Evolutionary conservation across 257 asterid species (phyloP), one percentile per base, ranked within the genome.

Genomic region (Petunia axillaris): DNA sequence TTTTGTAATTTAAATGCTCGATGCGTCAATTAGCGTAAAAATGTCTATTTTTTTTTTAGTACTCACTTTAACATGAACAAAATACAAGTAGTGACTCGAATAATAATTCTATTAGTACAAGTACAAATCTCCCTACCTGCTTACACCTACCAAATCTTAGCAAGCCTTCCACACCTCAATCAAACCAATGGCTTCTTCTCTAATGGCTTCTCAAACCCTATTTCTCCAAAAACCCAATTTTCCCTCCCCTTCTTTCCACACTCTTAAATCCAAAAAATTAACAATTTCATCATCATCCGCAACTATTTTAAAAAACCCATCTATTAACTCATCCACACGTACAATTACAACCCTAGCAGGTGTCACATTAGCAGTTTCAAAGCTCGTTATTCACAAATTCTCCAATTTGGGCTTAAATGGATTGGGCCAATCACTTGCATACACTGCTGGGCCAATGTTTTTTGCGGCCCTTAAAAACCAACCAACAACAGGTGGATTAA

Each of bases 381-480:
- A 85, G 63, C 36, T 86, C 3, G 13, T 92, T 35, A 85, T 91
- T 43, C 35, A 76, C 64, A 84, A 88, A 41, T 8, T 89, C 25
- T 37, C 87, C 1, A 81, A 35, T 38, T 8, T 90, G 54, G 90
- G 88, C 57, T 76, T 81, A 81, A 88, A 82, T 79, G 84, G 85
- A 59, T 90, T 41, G 53, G 81, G 59, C 10, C 76, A 53, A 52
- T 68, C 97, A 13, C 52, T 93, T 9, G n/a, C 87, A 80, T 38
- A 55, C 40, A 11, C 92, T 0, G 93, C 88, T 0, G 95, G 97
- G 0, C 96, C 98, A 11, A 91, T 94, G 38, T 93, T 95, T 83
- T 95, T 95, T 84, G 98, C 99, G 4, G 95, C 99, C 76, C 75
- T 79, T 43, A 88, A 50, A 84, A 86, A 84, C 79, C 81, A 67